Evolutionary conservation across 495 filamentous ascomycete genomes (phyloP), one percentile per base, ranked within the genome.

Genomic region (Penicillium roqueforti): DNA sequence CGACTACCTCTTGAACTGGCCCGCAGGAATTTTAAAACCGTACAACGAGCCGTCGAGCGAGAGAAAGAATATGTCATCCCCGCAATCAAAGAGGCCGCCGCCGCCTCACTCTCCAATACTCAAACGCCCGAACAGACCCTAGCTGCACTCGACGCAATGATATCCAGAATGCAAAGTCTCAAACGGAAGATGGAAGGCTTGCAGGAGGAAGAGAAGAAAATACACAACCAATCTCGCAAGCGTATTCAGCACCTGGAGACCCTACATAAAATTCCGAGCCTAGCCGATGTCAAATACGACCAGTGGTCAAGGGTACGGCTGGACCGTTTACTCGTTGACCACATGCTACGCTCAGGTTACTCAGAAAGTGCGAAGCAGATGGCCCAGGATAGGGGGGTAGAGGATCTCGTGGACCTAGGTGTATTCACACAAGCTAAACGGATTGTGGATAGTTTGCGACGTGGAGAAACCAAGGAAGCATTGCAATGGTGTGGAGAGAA

Each of bases 241-340:
- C 83, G 93, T 10, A 83, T 96, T 43, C 72, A 80, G 34, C 92
- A 98, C 73, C 70, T 97, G 42, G 76, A 87, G 50, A 83, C 88
- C 51, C 76, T 98, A 13, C 87, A 92, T 59, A 68, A 79, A 54
- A 88, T 97, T 55, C 83, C 87, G 38, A 91, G 83, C 54, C 71
- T 97, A 60, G 87, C 87, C 39, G 95, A 97, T 72, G 90, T 95
- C 51, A 91, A 90, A 59, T 98, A 97, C 70, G 95, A 97, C 60
- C 75, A 81, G 48, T 98, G 95, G 95, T 88, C 87, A 37, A 79
- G 87, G 34, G 76, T 81, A 10, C 80, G 93, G 29, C 75, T 97
- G 50, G 86, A 96, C 73, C 78, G 95, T 22, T 74, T 97, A 37
- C 67, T 98, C 42, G 88, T 95, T 36, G 93, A 98, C 68, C 95